Evolutionary conservation across 1,284 basidiomycete species (phyloP).

Genomic region (Cryptococcus hybrid): DNA sequence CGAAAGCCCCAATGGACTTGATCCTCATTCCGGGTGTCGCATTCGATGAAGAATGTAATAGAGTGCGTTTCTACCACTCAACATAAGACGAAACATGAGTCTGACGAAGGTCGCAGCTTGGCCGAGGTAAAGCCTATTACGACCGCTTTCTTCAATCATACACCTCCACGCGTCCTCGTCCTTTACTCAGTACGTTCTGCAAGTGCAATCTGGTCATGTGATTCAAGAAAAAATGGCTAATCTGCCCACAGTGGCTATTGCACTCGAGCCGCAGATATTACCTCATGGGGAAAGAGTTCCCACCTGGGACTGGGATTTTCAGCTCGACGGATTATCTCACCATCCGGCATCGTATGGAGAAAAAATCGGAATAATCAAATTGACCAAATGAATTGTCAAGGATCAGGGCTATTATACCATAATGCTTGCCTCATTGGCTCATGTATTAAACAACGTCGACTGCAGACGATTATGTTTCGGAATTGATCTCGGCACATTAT

Average conservation of each 20-base stretch:
- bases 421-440: too few species aligned
- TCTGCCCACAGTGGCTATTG: conserved; percentile 38
- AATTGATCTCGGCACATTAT: too few species aligned
- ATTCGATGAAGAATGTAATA: conserved; percentile 43
- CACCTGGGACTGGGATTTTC: conserved; percentile 34
- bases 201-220: background rate
- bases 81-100: background rate
- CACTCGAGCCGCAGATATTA: conserved; percentile 41
- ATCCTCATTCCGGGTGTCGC: conserved; percentile 48
- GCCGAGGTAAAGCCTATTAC: conserved; percentile 50
- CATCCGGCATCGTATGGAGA: conserved; percentile 31
- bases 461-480: too few species aligned
- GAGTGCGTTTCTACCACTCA: conserved; percentile 25
- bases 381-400: background rate
- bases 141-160: conserved; percentile 44
- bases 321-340: conserved; percentile 40
- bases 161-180: conserved; percentile 19
- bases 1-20: conserved; percentile 29
- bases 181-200: conserved; percentile 34
- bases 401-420: too few species aligned
- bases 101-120: conserved; percentile 28
- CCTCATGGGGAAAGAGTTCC: conserved; percentile 27
- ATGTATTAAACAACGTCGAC: too few species aligned
- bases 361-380: background rate
- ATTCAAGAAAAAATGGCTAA: background rate